Evolutionary conservation across 2,329 filamentous ascomycete species (phyloP), one percentile per base, ranked within the genome.

Genomic region (Capronia americana): DNA sequence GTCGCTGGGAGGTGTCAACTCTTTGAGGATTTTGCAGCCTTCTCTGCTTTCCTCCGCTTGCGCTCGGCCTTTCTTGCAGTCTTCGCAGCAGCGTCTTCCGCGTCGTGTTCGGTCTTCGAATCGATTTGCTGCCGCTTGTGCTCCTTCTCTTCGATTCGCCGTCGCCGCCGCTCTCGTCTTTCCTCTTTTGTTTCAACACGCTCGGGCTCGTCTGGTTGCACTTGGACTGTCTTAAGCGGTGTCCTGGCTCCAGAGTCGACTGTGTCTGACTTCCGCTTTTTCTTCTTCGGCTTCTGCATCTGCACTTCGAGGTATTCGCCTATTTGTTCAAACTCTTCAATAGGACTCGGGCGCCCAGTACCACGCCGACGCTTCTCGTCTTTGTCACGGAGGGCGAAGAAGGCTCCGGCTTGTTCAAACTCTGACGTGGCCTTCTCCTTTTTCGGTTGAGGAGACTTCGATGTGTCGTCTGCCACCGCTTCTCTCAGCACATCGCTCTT

Each of bases 401-500:
- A 71, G 26, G 51, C 59, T 41, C 66, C 64, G 17, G 65, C 64
- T 44, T 68, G 59, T 34, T 66, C 62, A 41, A 70, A 70, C 23
- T 71, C 68, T 32, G 60, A 55, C 14, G 58, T 55, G 14, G 55
- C 38, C 7, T 56, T 64, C 46, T 57, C 56, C 38, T 63, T 51
- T 44, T 70, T 68, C 24, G 28, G 46, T 23, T 24, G 57, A 11
- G 28, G 30, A 6, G 57, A n/a, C 54, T 41, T 50, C 24, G 20
- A 24, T 3, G 28, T 26, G 32, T 51, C 53, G n/a, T 38, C 24
- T 56, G 23, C 46, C 50, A 23, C 55, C 28, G 24, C 30, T 7
- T 64, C 59, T n/a, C 64, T 63, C 6, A 72, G 55, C 14, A 61
- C 67, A 58, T 71, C 68, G 64, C 67, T 70, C 65, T 74, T 74